phyloP scores from a whole-genome alignment of 257 asterid species.

The Fraxinus anomala region DNA sequence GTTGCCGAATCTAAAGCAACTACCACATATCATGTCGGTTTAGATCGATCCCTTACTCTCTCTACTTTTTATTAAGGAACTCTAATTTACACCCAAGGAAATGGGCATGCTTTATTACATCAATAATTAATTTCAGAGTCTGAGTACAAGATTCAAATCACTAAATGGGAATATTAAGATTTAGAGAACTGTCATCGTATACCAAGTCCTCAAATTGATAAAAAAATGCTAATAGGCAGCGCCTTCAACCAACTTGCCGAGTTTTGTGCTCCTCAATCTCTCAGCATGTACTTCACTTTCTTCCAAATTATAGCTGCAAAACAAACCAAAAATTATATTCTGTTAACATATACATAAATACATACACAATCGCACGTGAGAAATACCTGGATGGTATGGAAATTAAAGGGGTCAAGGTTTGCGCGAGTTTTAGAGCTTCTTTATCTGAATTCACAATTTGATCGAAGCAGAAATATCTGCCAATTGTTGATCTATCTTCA shows the following conservation, averaged over 20 bases:
- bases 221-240: constrained; percentile 10
- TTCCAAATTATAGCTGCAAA: constrained; percentile 34
- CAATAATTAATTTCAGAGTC: background rate
- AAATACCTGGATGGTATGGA: constrained; percentile 42
- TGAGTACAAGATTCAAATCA: background rate
- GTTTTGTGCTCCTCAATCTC: constrained; percentile 43
- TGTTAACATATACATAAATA: background rate
- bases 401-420: constrained; percentile 44
- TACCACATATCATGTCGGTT: background rate
- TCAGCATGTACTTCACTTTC: constrained; percentile 36
- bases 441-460: constrained; percentile 40
- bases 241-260: constrained; percentile 40
- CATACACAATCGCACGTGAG: background rate
- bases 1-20: no score
- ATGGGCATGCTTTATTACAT: background rate
- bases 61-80: background rate
- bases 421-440: constrained; percentile 40
- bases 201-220: background rate
- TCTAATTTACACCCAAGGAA: background rate
- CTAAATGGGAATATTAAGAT: background rate
- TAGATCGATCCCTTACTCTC: background rate
- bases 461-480: constrained; percentile 48
- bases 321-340: background rate
- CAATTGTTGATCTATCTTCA: constrained; percentile 41
- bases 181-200: background rate